Evolutionary conservation across 345 rosid species (phyloP), one percentile per base, ranked within the genome.

Genomic region (Dimocarpus longan): DNA sequence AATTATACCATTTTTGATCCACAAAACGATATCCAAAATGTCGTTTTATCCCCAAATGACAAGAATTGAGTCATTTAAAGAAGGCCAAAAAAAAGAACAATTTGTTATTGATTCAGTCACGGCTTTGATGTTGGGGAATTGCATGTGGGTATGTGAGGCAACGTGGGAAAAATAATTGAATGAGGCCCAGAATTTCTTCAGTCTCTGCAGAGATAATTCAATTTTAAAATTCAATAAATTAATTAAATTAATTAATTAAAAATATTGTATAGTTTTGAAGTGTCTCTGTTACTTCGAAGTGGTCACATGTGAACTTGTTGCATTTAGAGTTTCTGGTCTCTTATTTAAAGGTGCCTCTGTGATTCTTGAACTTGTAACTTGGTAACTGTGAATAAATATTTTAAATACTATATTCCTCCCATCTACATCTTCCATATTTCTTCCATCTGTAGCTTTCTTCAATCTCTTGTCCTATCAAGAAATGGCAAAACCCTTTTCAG

Each of bases 101-200:
- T 39, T 42, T 48, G 39, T 43, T 37, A 74, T 72, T 70, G 81
- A 86, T 79, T 50, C 79, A 65, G 80, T 81, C 83, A 78, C 82
- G 81, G 88, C 86, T 85, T 78, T 79, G 32, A 22, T 83, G 71
- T 48, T 70, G 89, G 86, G 87, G 73, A 72, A 78, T 24, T 48
- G 71, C 93, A 89, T 86, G 93, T 88, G 95, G 80, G 77, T 74
- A 22, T 21, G 65, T 19, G 21, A 26, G 81, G 83, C 86, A 89
- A 89, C 95, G 85, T 90, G 95, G 86, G 82, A 88, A 26, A 26
- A 26, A 86, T 85, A 79, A 87, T 86, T 88, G 85, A 86, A 83
- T 66, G 74, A 77, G 81, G 32, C 12, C 74, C 86, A 78, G 73
- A 81, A 60, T 75, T 57, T 80, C 84, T 64, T 78, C 87, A 77